Evolutionary conservation across 306 rosid genomes (phyloP), one percentile per base, ranked within the genome.

Genomic region (Acacia confusa): DNA sequence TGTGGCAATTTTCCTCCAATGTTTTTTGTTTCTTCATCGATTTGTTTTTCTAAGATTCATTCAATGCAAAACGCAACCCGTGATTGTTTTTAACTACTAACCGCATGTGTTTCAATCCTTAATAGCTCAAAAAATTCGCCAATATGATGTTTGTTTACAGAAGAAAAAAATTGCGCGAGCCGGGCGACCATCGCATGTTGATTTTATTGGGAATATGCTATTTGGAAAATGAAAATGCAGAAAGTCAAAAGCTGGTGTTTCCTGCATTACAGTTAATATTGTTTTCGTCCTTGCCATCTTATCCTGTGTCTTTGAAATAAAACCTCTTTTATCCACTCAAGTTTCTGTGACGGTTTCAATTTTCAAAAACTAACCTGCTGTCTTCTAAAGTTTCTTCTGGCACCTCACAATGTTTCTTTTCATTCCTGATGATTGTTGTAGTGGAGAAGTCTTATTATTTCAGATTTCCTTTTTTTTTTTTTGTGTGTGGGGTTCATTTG

Each of bases 191-290:
- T 16, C 24, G 70, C 43, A 58, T 61, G 25, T 53, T 55, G 16
- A 40, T 44, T 79, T 15, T 30, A 32, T 58, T 47, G 48, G 57
- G n/a, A 55, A 53, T 74, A 36, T 47, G 11, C 17, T 15, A 10
- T 67, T 78, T 83, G 83, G 66, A 22, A 32, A 67, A 79, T 52
- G 65, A 78, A 63, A 30, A 72, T 69, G 58, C 58, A 61, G 66
- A 70, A 22, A 38, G 67, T 2, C 20, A 7, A 64, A 77, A 82
- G 78, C 53, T 61, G 30, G 74, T 70, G 38, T 70, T 70, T 60
- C 52, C 78, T 44, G 84, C 34, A 57, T 24, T 52, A 2, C 70
- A 57, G 64, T 25, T 76, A 76, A 36, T 53, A 67, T 9, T 6
- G 4, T 24, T 52, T 78, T 32, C 22, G 11, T 28, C 22, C 20